Base-by-base conservation (phyloP, 2,329 filamentous ascomycete species). In the Neurospora crassa region DNA sequence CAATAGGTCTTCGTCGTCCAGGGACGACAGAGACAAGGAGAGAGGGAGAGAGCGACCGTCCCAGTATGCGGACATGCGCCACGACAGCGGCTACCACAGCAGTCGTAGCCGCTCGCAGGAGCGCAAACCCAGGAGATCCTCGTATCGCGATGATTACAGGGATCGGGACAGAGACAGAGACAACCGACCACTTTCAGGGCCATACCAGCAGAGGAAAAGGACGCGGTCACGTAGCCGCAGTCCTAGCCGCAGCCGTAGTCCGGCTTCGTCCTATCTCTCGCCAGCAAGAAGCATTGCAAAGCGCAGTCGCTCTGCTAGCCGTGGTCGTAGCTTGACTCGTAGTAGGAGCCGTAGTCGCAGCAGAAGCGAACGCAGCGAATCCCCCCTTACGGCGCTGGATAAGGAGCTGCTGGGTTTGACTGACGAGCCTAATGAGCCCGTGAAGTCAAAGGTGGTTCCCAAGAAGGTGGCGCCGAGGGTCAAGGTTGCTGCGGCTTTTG, bases 21-120 rank as follows among this genome's bases (percentile, higher is more conserved):
- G 74, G 20, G 74, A 76, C 1, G 74, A 75, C 18, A 71, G 74
- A 16, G 70, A 37, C 53, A 63, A 37, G 16, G 53, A 63, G 29
- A 63, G 53, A 63, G 53, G 24, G 4, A 63, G 53, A 63, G 53
- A 63, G 16, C 53, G 53, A 5, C 53, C 53, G 8, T 63, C 45
- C 18, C 69, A 71, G 4, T 71, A 70, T 34, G 40, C 70, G 1
- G 74, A 75, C 41, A 69, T 70, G 59, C 75, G 74, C 3, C 74
- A 77, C 24, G 77, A 78, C 43, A 78, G 76, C 42, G 77, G 77
- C 40, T 78, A 78, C 69, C 74, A 78, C 8, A 77, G 77, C 41
- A 76, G 75, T 18, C 53, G 20, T 74, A 77, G 20, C 76, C 77
- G 3, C 70, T 71, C 3, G 76, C 24, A 63, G 53, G 53, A 63